These are phyloP conservation scores for Omphalotus olearius DNA, from an alignment of 1,284 basidiomycete genomes.

Conservation along the genomic window DNA sequence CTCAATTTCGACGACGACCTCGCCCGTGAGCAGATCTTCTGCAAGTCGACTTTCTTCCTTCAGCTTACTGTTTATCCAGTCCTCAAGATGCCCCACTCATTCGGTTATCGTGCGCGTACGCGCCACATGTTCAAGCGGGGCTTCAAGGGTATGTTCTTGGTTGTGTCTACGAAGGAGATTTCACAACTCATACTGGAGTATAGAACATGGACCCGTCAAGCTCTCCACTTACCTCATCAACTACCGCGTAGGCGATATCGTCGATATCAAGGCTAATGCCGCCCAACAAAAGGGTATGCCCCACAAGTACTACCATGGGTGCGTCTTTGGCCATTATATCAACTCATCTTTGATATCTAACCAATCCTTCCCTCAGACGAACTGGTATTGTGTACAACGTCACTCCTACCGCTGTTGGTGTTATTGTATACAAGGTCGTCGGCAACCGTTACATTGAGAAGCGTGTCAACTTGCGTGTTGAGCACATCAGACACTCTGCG, in stretches of 20 bases:
- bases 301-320: slow-evolving; percentile 95
- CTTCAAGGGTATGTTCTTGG: slow-evolving; percentile 75
- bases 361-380: slow-evolving; percentile 51
- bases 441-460: slow-evolving; percentile 99
- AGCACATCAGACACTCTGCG: slow-evolving; percentile 98
- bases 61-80: slow-evolving; percentile 27
- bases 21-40: not conserved
- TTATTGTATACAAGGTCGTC: slow-evolving; percentile 98
- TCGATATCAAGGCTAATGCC: slow-evolving; percentile 99
- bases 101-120: slow-evolving; percentile 99
- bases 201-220: slow-evolving; percentile 90
- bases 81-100: slow-evolving; percentile 97
- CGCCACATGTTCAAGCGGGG: slow-evolving; percentile 99
- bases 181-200: not conserved
- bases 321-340: slow-evolving; percentile 26
- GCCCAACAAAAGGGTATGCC: slow-evolving; percentile 99
- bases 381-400: slow-evolving; percentile 99
- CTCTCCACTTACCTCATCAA: slow-evolving; percentile 91
- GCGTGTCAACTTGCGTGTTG: slow-evolving; percentile 97
- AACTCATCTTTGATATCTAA: not conserved
- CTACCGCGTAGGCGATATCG: slow-evolving; percentile 97
- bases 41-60: slow-evolving; percentile 12
- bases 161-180: too few species aligned
- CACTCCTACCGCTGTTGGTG: slow-evolving; percentile 90
- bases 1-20: slow-evolving; percentile 20